A percentile compares a stretch with the other conserved stretches of the same genome.
phyloP scores from a whole-genome alignment of 257 asterid species.

The Primulina huaijiensis region DNA sequence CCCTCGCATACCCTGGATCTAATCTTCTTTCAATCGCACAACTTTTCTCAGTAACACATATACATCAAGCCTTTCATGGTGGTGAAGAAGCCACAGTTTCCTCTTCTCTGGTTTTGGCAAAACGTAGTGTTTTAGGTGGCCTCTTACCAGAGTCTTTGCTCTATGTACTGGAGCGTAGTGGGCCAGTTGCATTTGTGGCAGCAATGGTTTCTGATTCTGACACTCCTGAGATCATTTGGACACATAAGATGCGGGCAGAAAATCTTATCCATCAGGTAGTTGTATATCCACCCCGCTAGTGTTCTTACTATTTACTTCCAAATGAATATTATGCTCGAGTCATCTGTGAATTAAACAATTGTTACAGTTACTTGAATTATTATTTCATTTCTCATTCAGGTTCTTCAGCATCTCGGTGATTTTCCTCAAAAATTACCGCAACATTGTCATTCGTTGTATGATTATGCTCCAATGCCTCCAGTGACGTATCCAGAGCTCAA shows the following conservation, averaged over 20 bases:
- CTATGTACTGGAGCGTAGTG: conserved; percentile 95
- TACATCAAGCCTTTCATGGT: conserved; percentile 97
- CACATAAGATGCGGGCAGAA: conserved; percentile 98
- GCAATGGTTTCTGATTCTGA: conserved; percentile 99
- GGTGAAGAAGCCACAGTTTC: conserved; percentile 99
- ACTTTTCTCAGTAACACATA: conserved; percentile 90
- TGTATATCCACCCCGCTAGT: conserved; percentile 2
- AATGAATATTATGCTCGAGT: conserved; percentile 20
- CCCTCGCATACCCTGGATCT: conserved; percentile 98
- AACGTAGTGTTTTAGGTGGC: conserved; percentile 97
- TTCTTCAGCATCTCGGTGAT: conserved; percentile 98
- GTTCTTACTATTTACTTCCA: conserved; percentile 6
- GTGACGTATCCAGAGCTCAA: conserved; percentile 95
- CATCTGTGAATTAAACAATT: conserved; percentile 19
- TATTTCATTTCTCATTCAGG: conserved; percentile 44
- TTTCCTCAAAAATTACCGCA: conserved; percentile 92
- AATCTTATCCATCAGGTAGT: conserved; percentile 87
- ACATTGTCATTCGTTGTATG: conserved; percentile 90
- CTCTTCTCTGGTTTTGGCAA: conserved; percentile 92
- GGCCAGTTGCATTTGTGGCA: conserved; percentile 90
- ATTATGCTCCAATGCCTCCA: conserved; percentile 99
- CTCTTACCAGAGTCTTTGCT: conserved; percentile 97
- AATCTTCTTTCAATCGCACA: conserved; percentile 91
- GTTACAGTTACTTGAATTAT: conserved; percentile 20
- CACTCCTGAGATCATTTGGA: conserved; percentile 99